These are phyloP conservation scores for Pseudogymnoascus sp. DNA, from an alignment of 2,329 filamentous ascomycete species.

Conservation along the genomic window DNA sequence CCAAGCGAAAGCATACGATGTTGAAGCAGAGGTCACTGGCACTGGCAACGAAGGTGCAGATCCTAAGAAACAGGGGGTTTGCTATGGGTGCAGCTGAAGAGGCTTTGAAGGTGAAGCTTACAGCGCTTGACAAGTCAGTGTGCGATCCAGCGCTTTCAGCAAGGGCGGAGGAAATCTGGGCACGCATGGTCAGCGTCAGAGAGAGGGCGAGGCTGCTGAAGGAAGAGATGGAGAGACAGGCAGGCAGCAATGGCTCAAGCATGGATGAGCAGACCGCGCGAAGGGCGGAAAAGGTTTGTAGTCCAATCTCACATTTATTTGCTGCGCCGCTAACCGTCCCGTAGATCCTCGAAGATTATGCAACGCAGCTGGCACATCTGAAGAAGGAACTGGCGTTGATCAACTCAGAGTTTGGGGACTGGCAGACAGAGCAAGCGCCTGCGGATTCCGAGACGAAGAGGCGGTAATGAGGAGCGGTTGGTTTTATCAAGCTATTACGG, in stretches of 20 bases:
- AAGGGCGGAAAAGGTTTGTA: slow-evolving; percentile 63
- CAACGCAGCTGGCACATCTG: slow-evolving; percentile 68
- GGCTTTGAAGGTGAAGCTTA: slow-evolving; percentile 62
- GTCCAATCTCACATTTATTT: slow-evolving; percentile 14
- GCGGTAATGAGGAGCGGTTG: background rate
- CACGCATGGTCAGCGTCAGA: slow-evolving; percentile 64
- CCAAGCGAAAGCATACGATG: slow-evolving; percentile 61
- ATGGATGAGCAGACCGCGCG: slow-evolving; percentile 62
- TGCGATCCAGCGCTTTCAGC: slow-evolving; percentile 68
- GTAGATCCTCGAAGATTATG: slow-evolving; percentile 71
- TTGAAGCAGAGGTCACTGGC: slow-evolving; percentile 65
- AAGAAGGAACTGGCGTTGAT: slow-evolving; percentile 53
- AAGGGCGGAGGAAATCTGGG: slow-evolving; percentile 78
- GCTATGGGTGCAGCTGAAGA: slow-evolving; percentile 73
- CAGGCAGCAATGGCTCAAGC: slow-evolving; percentile 44
- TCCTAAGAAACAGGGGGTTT: slow-evolving; percentile 72
- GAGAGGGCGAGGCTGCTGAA: slow-evolving; percentile 65
- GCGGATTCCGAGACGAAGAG: slow-evolving; percentile 3
- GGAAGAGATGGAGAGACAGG: slow-evolving; percentile 63
- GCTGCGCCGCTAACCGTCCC: slow-evolving; percentile 15
- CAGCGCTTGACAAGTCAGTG: slow-evolving; percentile 58
- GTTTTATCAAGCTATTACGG: background rate
- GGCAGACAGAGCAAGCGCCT: slow-evolving; percentile 35
- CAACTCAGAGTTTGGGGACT: slow-evolving; percentile 43
- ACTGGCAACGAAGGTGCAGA: slow-evolving; percentile 70